A percentile compares a stretch with the other conserved stretches of the same genome.
Conservation (phyloP, 306 rosid genomes). For the Hippophae rhamnoides region DNA sequence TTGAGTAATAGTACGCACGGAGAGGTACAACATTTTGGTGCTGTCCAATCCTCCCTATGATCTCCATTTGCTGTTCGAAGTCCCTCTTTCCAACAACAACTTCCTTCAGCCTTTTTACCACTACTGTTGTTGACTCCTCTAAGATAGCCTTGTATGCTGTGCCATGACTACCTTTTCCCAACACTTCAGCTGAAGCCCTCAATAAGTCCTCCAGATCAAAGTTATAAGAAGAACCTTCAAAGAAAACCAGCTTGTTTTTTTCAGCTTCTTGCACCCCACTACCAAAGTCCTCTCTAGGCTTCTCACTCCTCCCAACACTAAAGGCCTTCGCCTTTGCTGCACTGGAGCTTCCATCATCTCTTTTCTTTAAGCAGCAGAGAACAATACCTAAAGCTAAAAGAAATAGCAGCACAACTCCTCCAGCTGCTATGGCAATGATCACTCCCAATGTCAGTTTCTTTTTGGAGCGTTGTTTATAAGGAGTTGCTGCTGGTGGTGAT, state of each 20-base stretch:
- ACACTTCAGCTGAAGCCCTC: constrained; percentile 34
- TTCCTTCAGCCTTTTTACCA: constrained; percentile 32
- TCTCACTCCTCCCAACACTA: constrained; percentile 17
- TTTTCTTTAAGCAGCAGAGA: constrained; percentile 25
- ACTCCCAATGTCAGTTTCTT: constrained; percentile 36
- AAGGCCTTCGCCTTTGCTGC: constrained; percentile 16
- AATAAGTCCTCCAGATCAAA: constrained; percentile 33
- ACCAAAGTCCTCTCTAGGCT: constrained; percentile 31
- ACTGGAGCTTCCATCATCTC: constrained; percentile 11
- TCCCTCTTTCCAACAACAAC: constrained; percentile 29
- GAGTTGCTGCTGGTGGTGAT: constrained; percentile 19
- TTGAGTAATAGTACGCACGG: constrained; percentile 33
- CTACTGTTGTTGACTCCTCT: constrained; percentile 34
- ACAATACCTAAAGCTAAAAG: constrained; percentile 10
- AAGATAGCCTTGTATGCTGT: constrained; percentile 36
- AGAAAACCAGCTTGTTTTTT: constrained; percentile 35
- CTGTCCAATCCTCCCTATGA: constrained; percentile 27
- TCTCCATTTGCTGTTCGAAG: constrained; percentile 34
- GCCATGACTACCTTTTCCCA: constrained; percentile 34
- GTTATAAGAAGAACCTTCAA: constrained; percentile 25
- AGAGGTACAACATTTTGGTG: constrained; percentile 28
- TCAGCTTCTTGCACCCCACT: constrained; percentile 39
- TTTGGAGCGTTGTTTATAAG: constrained; percentile 26
- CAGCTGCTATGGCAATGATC: constrained; percentile 41
- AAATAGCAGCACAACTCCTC: constrained; percentile 21